Evolutionary conservation across 2,329 filamentous ascomycete species (phyloP), one percentile per base, ranked within the genome.

Genomic region (Zasmidium citrigriseum): DNA sequence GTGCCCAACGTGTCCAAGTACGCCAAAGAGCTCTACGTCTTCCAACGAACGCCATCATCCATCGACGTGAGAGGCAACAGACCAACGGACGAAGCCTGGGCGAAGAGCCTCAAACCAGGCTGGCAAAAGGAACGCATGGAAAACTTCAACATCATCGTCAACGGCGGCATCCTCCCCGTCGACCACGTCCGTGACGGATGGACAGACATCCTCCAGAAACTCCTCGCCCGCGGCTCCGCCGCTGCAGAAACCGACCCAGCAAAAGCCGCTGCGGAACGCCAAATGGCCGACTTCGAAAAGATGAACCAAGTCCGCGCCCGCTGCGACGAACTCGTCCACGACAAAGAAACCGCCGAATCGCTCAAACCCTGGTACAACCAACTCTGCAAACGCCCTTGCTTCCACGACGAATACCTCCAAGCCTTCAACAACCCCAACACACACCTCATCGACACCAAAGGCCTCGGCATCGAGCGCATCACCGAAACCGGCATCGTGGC

Each of bases 361-460:
- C 75, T 87, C 4, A 83, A 84, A 66, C 75, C 83, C 0, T 86
- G 82, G 82, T 88, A 87, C 65, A 79, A 82, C 1, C 72, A 74
- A 0, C 86, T 82, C 78, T 88, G 86, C 75, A 88, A 89, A 69
- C 80, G 86, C 0, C 84, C 85, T 0, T 80, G 76, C 38, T 88
- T 87, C 71, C 83, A 84, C 70, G 83, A 88, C 64, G 77, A 80
- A 4, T 88, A 66, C 20, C 78, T 88, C 0, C 65, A 77, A 4
- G 64, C 80, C 0, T 89, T 88, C 77, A 89, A 89, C 71, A 69
- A 68, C 24, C 71, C 77, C 0, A 81, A 84, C 64, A 85, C 89
- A 1, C 76, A 78, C 9, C 78, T 89, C 0, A 75, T 89, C 23
- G 83, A 88, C 68, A 87, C 84, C 0, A 71, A 82, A 22, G 83